phyloP scores from a whole-genome alignment of 495 filamentous ascomycete genomes.

The Pyrenula massariospora region DNA sequence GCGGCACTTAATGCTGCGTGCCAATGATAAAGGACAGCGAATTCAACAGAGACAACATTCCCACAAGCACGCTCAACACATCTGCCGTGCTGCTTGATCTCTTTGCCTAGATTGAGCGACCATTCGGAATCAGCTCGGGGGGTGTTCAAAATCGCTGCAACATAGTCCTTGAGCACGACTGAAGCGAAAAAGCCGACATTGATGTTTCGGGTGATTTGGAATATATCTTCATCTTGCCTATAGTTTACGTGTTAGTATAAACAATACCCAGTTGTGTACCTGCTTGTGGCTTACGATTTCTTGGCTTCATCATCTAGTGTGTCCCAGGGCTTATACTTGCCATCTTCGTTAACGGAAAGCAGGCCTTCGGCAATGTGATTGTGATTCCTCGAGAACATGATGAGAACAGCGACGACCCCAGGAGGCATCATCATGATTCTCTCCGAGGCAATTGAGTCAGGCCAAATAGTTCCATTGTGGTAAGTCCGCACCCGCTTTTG shows the following conservation, averaged over 20 bases:
- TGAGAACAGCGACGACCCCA: conserved; percentile 42
- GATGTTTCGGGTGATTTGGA: background rate
- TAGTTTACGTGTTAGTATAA: background rate
- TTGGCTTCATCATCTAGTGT: background rate
- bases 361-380: conserved; percentile 67
- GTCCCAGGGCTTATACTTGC: conserved; percentile 38
- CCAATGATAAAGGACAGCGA: conserved; percentile 65
- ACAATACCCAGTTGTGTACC: background rate
- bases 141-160: background rate
- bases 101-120: background rate
- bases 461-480: conserved; percentile 44
- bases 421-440: conserved; percentile 44
- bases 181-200: background rate
- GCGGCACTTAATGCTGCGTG: conserved; percentile 50
- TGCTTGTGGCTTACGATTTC: background rate
- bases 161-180: background rate
- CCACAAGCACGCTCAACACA: conserved; percentile 35
- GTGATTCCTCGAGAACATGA: conserved; percentile 55
- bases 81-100: background rate
- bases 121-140: background rate
- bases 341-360: conserved; percentile 57
- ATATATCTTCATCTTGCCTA: background rate
- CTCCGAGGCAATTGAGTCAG: conserved; percentile 44
- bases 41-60: conserved; percentile 61
- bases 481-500: conserved; percentile 44